Base-by-base conservation (phyloP, 306 rosid genomes). In the Arachis stenosperma region DNA sequence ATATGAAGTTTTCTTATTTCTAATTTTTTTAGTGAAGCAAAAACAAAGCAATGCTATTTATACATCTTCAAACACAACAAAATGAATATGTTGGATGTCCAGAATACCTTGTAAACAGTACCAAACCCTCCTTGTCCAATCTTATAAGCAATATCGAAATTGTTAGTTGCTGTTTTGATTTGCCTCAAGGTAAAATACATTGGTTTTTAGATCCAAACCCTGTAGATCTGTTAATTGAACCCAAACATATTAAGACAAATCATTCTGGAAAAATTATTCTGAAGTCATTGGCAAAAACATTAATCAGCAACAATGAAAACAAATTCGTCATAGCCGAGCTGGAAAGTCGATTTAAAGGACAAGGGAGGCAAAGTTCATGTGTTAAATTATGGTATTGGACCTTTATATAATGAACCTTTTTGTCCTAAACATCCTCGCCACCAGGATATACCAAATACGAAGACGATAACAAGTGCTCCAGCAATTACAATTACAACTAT, bases 41-140 rank as follows among this genome's bases (percentile, higher is more conserved):
- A n/a, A 36, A 57, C 15, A 7, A 22, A 59, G 10, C 51, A 41
- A 11, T 10, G 76, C 7, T 9, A 47, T 37, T n/a, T 9, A 61
- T 41, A 57, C 5, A 7, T 22, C 7, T 22, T 72, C 29, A 73
- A 54, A 14, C 2, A 29, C 22, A 30, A 30, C 54, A 6, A 60
- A 60, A 46, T 14, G 12, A 52, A 64, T 56, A 3, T 56, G 51
- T 36, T 12, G 8, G 22, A 43, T n/a, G 44, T 17, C 6, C 2
- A 7, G 6, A 69, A 67, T 90, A 88, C 93, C 91, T 88, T 90
- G 80, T 75, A 88, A 63, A 90, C 92, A 29, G 86, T 77, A 60
- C 96, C 96, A 79, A 90, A 90, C 14, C 90, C 96, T 43, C 96
- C 93, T 79, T 90, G 93, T 27, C 91, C 93, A 63, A 90, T 86